Base-by-base conservation (phyloP, 2,329 filamentous ascomycete species). In the Botrytis fabae region DNA sequence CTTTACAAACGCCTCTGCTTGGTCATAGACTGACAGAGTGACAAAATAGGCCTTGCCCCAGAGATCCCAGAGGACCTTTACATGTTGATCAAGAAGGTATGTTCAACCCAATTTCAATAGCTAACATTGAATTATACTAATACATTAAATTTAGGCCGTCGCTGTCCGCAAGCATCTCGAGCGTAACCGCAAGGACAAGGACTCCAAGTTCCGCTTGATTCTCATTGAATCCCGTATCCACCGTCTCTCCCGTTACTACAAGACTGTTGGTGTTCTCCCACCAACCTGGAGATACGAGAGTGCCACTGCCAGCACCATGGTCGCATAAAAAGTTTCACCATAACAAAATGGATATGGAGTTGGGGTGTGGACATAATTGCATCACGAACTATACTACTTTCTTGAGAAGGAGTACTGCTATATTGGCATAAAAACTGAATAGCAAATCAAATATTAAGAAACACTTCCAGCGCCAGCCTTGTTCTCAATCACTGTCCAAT, bases 171-270 rank as follows among this genome's bases (percentile, higher is more conserved):
- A 99, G 93, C 97, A 99, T 88, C 94, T 99, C 81, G 94, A 98
- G 91, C 94, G 94, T 87, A 99, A 99, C 92, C 95, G 96, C 88
- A 99, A 99, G 92, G 96, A 99, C 91, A 97, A 94, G 90, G 96
- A 99, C 90, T 93, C 92, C 90, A 99, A 99, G 91, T 99, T 99
- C 93, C 95, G 96, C 84, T 93, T 99, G 80, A 99, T 99, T 95
- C 93, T 99, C 82, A 97, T 99, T 87, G 96, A 99, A 91, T 98
- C 96, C 85, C 94, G 97, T 87, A 98, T 99, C 87, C 96, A 99
- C 93, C 95, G 96, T 89, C 93, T 99, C 81, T 96, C 94, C 84
- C 93, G 96, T 81, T 98, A 98, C 93, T 99, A 98, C 93, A 98
- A 98, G 93, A 95, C 94, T 85, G 95, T 91, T 83, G 90, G 89